phyloP scores from a whole-genome alignment of 495 filamentous ascomycete genomes.

The Tuber microsphaerosporum region DNA sequence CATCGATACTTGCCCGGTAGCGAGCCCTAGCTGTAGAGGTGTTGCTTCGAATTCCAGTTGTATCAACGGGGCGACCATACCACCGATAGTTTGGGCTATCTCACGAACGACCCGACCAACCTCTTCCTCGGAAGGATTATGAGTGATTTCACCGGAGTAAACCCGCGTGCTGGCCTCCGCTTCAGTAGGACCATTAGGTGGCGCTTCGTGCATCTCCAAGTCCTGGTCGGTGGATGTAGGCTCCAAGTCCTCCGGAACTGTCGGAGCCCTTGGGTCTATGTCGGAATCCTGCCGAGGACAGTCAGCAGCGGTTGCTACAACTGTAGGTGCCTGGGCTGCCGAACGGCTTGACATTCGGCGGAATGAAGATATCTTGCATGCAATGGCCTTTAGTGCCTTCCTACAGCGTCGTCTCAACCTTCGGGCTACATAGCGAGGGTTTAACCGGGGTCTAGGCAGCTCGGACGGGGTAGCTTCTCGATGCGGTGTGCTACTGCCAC shows the following conservation, averaged over 20 bases:
- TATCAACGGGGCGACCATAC: background rate
- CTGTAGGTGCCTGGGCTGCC: background rate
- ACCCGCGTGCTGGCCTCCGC: background rate
- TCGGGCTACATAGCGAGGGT: background rate
- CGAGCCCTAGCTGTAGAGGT: background rate
- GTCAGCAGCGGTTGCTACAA: background rate
- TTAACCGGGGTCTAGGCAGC: background rate
- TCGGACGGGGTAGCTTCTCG: background rate
- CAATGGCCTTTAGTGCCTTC: background rate
- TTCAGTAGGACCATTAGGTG: background rate
- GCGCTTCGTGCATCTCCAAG: constrained; percentile 1
- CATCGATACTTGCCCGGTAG: background rate
- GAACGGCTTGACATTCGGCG: background rate
- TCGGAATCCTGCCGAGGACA: background rate
- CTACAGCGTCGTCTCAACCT: background rate
- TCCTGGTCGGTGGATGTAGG: background rate
- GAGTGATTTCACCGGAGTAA: background rate
- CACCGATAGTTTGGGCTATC: background rate
- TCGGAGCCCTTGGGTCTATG: background rate
- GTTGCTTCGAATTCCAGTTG: background rate
- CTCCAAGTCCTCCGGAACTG: background rate
- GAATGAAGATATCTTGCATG: background rate
- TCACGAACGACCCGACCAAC: background rate
- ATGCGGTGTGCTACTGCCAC: background rate
- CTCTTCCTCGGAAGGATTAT: background rate